Evolutionary conservation across 306 rosid genomes (phyloP).

Genomic region (Castanopsis chinensis): DNA sequence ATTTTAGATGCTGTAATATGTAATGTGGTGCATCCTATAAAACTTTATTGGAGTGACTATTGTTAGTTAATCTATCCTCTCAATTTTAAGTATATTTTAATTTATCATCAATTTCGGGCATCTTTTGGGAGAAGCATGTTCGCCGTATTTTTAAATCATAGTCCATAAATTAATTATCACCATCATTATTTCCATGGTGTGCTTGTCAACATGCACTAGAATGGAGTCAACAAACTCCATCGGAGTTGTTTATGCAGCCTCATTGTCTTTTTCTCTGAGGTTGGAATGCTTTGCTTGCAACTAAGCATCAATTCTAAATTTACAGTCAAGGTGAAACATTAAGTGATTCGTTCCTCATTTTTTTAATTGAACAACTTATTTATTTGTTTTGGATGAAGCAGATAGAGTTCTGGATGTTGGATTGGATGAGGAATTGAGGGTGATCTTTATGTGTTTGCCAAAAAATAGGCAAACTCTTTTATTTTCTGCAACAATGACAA

Average conservation of each 20-base stretch:
- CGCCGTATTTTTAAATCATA: too few species aligned
- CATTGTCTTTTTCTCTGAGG: too few species aligned
- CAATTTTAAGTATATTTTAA: too few species aligned
- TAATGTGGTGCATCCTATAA: not conserved
- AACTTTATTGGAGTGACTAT: too few species aligned
- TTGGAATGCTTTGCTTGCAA: not conserved
- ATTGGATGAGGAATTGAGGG: conserved; percentile 77
- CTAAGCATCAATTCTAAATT: not conserved
- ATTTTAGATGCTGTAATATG: not conserved
- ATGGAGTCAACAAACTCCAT: too few species aligned
- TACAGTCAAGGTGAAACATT: not conserved
- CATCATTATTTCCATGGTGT: too few species aligned
- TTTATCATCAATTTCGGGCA: too few species aligned
- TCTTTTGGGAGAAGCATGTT: too few species aligned
- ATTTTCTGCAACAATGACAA: conserved; percentile 79
- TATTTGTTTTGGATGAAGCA: conserved; percentile 70
- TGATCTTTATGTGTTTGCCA: conserved; percentile 73
- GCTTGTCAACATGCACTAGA: too few species aligned
- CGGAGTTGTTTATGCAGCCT: too few species aligned
- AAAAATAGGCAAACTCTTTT: conserved; percentile 75
- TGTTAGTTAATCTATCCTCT: too few species aligned
- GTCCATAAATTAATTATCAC: too few species aligned
- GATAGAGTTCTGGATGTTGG: conserved; percentile 80
- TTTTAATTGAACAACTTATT: not conserved
- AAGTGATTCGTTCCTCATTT: not conserved